Percentiles rank a stretch among this genome's conserved stretches.
phyloP scores from a whole-genome alignment of 306 rosid species.

The Vigna unguiculata region DNA sequence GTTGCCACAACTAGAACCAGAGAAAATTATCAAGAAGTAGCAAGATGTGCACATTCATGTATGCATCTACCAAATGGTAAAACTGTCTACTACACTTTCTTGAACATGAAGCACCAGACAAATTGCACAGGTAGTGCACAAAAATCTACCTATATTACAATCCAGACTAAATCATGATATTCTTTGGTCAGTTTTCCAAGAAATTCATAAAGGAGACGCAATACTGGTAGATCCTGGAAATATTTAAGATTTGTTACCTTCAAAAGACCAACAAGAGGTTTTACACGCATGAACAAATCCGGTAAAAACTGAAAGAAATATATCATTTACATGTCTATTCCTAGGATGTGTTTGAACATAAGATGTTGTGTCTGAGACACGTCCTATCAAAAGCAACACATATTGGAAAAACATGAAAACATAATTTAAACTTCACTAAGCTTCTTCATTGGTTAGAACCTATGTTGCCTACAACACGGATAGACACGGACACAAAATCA shows the following conservation, averaged over 20 bases:
- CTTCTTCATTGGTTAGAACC: too few relatives aligned
- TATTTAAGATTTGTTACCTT: conserved; percentile 1
- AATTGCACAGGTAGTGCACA: not conserved
- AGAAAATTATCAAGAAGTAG: conserved; percentile 33
- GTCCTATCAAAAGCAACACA: conserved; percentile 28
- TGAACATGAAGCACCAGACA: conserved; percentile 27
- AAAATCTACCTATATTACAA: conserved; percentile 21
- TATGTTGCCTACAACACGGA: too few relatives aligned
- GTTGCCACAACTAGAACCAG: conserved; percentile 87
- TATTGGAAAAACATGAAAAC: not conserved
- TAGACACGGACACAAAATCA: too few relatives aligned
- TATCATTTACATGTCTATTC: conserved; percentile 30
- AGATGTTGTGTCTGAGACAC: not conserved
- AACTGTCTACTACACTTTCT: not conserved
- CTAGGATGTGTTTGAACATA: conserved; percentile 9
- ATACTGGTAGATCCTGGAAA: conserved; percentile 9
- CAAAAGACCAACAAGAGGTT: not conserved
- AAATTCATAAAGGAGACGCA: conserved; percentile 34
- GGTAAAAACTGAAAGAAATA: conserved; percentile 4
- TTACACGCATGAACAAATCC: conserved; percentile 17
- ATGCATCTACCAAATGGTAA: not conserved
- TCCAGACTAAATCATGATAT: conserved; percentile 14
- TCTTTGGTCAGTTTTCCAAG: conserved; percentile 4
- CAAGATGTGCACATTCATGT: conserved; percentile 21
- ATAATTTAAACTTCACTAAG: too few relatives aligned